These are phyloP conservation scores for Ophiosphaerella herpotricha DNA, from an alignment of 2,329 filamentous ascomycete species.

Conservation along the genomic window DNA sequence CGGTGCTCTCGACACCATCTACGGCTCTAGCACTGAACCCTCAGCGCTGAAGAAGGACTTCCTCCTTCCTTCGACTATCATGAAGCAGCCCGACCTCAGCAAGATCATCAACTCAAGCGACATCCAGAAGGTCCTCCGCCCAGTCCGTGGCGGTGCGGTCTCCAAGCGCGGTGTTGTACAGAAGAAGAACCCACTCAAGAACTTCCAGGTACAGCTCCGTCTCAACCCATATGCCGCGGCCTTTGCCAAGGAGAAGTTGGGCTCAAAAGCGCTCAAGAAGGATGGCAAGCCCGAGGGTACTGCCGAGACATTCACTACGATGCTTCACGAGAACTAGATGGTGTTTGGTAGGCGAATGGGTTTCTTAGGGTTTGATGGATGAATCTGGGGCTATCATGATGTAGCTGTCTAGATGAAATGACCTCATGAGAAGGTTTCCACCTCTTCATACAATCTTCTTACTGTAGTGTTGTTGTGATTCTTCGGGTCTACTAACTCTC, in stretches of 20 bases:
- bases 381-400: conserved; percentile 26
- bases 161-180: conserved; percentile 91
- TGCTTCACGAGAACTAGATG: conserved; percentile 55
- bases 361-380: conserved; percentile 30
- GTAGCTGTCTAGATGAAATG: conserved; percentile 36
- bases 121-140: conserved; percentile 93
- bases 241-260: conserved; percentile 85
- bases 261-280: conserved; percentile 67
- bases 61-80: conserved; percentile 89
- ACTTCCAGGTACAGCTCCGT: conserved; percentile 98
- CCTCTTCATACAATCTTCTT: conserved; percentile 10
- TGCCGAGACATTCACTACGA: conserved; percentile 57
- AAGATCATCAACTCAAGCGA: conserved; percentile 99
- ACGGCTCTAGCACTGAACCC: conserved; percentile 87
- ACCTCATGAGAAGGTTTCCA: conserved; percentile 27
- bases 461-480: background rate
- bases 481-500: conserved; percentile 2
- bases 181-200: conserved; percentile 99
- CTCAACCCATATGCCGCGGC: conserved; percentile 97
- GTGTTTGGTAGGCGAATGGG: conserved; percentile 27
- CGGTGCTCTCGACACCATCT: conserved; percentile 94
- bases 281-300: conserved; percentile 63
- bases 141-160: conserved; percentile 83
- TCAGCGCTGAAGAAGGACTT: conserved; percentile 98
- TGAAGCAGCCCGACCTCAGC: conserved; percentile 91